Evolutionary conservation across 306 rosid species (phyloP).

Genomic region (Argentina anserina): DNA sequence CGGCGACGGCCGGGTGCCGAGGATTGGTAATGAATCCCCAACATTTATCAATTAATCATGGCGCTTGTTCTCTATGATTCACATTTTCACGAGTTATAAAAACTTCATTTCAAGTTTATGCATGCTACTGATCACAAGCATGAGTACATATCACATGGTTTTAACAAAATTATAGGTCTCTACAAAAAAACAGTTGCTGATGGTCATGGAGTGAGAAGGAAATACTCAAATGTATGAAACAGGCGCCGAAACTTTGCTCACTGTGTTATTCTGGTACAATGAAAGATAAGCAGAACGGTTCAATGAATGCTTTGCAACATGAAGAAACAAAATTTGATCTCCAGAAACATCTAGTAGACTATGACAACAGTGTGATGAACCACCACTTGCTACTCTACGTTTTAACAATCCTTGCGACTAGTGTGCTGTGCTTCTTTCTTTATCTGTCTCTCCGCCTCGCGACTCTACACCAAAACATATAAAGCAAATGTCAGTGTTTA

Average conservation of each 20-base stretch:
- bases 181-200: constrained; percentile 22
- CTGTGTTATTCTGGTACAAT: constrained; percentile 15
- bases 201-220: constrained; percentile 13
- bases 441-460: constrained; percentile 9
- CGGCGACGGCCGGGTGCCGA: not conserved
- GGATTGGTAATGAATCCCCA: too few species aligned
- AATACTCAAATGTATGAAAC: constrained; percentile 13
- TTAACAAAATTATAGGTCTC: not conserved
- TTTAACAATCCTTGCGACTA: constrained; percentile 19
- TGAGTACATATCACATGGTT: not conserved
- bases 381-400: constrained; percentile 24
- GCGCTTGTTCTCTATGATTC: not conserved
- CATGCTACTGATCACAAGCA: not conserved
- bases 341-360: constrained; percentile 13
- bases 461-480: constrained; percentile 22
- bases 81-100: not conserved
- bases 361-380: constrained; percentile 12
- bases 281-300: constrained; percentile 13
- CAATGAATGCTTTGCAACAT: constrained; percentile 22
- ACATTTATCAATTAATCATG: not conserved
- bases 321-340: constrained; percentile 26
- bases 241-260: constrained; percentile 16
- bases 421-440: constrained; percentile 23
- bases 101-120: not conserved
- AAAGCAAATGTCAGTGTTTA: constrained; percentile 26